A percentile compares a stretch with the other conserved stretches of the same genome.
phyloP scores from a whole-genome alignment of 768 basidiomycete species.

The Termitomyces heimii region DNA sequence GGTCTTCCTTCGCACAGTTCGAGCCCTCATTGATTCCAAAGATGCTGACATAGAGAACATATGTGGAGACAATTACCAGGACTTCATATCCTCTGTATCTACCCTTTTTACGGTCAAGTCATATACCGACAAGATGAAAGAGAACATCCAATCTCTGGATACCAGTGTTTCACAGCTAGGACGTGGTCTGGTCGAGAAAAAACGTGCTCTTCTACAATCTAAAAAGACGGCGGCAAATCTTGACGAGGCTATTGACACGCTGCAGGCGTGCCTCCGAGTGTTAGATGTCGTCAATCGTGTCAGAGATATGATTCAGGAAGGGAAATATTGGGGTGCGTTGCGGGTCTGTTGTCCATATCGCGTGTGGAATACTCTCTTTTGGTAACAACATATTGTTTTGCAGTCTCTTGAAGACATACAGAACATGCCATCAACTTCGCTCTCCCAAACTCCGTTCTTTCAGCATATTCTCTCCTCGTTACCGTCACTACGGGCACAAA shows the following conservation, averaged over 20 bases:
- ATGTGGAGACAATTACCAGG: conserved; percentile 95
- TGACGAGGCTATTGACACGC: conserved; percentile 93
- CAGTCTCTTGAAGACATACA: conserved; percentile 96
- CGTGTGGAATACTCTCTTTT: conserved; percentile 23
- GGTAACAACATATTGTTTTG: conserved; percentile 22
- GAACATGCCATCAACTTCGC: conserved; percentile 78
- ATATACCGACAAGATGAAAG: conserved; percentile 90
- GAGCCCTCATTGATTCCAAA: conserved; percentile 87
- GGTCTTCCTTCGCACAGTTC: conserved; percentile 78
- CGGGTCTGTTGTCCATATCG: conserved; percentile 59
- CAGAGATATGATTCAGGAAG: conserved; percentile 87
- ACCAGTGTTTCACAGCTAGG: conserved; percentile 86
- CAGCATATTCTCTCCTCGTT: conserved; percentile 87
- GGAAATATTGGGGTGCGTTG: conserved; percentile 95
- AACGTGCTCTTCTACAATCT: conserved; percentile 80
- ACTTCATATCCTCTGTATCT: conserved; percentile 96
- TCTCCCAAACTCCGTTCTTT: conserved; percentile 91
- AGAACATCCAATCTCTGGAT: conserved; percentile 88
- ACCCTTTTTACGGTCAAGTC: conserved; percentile 94
- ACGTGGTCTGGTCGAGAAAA: conserved; percentile 86
- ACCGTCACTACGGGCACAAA: conserved; percentile 82
- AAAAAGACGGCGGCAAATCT: conserved; percentile 92
- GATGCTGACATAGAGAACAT: conserved; percentile 95
- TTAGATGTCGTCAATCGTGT: conserved; percentile 92
- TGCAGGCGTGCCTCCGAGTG: conserved; percentile 89